Base-by-base conservation (phyloP, 257 asterid genomes). In the Anisodus tanguticus region DNA sequence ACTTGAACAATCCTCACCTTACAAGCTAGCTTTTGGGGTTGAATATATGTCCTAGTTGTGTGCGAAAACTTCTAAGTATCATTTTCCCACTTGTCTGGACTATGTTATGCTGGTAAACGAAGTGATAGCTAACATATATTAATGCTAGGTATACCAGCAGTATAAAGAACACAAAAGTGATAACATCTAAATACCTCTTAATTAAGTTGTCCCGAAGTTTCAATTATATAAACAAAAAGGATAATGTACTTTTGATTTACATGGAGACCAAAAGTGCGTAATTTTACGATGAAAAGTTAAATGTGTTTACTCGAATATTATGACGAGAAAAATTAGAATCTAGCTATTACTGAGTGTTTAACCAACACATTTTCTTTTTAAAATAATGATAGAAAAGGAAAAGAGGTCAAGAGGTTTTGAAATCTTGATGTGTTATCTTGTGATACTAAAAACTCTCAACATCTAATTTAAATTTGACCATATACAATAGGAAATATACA, bases 11-110 rank as follows among this genome's bases (percentile, higher is more conserved):
- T 22, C 26, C 0, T 22, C 0, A 22, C 26, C 26, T 22, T 22
- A 22, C 26, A 22, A 22, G 26, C 26, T 22, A 22, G 26, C 26
- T 22, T 22, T 22, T 22, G 26, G 26, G 26, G 26, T 22, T 22
- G 26, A 22, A 0, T 22, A 43, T 67, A 67, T 35, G 13, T 72
- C n/a, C 45, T 41, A 71, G 41, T 39, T 72, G 39, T 72, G 80
- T 72, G n/a, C 9, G 8, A 19, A 45, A 45, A 45, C 2, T 45
- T 2, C 5, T 22, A 72, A 72, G 10, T 72, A n/a, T 45, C 59
- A 72, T 72, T 72, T 72, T 47, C 80, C n/a, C 80, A 47, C 41
- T 72, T 72, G n/a, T 72, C 80, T 72, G 59, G 39, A 45, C 1
- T 45, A 9, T 72, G 80, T 39, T 53, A 16, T 8, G 53, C 74